Evolutionary conservation across 176 grass and related monocot species (phyloP), one percentile per base, ranked within the genome.

Genomic region (Carex scoparia): DNA sequence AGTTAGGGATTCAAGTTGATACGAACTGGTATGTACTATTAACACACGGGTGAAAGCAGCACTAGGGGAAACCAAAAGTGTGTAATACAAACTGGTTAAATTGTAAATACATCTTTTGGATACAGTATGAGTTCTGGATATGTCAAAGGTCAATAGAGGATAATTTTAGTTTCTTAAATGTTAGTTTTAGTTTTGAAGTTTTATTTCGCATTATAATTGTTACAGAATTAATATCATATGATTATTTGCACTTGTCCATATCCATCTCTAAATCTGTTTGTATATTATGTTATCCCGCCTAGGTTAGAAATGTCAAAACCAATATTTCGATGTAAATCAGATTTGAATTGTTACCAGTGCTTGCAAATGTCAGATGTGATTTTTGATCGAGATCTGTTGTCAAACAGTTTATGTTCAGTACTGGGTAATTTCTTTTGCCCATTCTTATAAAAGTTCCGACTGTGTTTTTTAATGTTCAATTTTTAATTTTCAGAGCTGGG

Each of bases 281-380:
- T 77, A 56, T 77, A 2, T 56, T 19, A 40, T 71, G 5, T 70
- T 42, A 19, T 42, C n/a, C 10, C n/a, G 16, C 40, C 40, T 72
- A 46, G 69, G 16, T 72, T 58, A 79, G 53, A 57, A 57, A 56
- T 3, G 4, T 16, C 13, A 7, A 35, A 30, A 12, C 16, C 12
- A 28, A 58, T 78, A 57, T 78, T 58, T 57, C 51, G 30, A 78
- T 77, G 42, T 56, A 54, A 54, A 55, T 33, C 30, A 57, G 74
- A 78, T 78, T 57, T 16, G 49, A 78, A 18, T 57, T 58, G 16
- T 33, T 78, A 33, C 10, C 12, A 31, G 15, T 31, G 54, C 46
- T 79, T 64, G 60, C 59, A 81, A 49, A 63, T 81, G 32, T 61
- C 61, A 63, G 61, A 44, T 63, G 3, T 81, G 33, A 81, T 65